Evolutionary conservation across 495 filamentous ascomycete genomes (phyloP), one percentile per base, ranked within the genome.

Genomic region (Aspergillus nidulans): DNA sequence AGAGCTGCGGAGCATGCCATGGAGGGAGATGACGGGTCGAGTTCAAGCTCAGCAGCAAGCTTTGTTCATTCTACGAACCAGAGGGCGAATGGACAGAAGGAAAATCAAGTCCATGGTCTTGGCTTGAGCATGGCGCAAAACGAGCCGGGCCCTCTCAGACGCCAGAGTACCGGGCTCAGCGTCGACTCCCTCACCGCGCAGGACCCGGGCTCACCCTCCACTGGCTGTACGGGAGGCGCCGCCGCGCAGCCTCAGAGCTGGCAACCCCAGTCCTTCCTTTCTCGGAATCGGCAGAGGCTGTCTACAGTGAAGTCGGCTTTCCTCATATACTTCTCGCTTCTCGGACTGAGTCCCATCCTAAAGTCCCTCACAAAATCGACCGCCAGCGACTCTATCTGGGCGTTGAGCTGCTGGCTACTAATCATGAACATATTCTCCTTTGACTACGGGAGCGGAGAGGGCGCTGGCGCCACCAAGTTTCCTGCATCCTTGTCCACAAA

Each of bases 401-500:
- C 94, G 15, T 86, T 98, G 77, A 91, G 88, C 58, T 90, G 85
- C 69, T 95, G 89, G 86, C 78, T 98, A 43, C 81, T 98, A 64
- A 81, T 89, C 54, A 91, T 96, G 72, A 97, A 98, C 70, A 88
- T 97, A 61, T 91, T 96, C 69, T 95, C 94, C 66, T 96, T 97
- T 67, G 94, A 98, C 73, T 97, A 97, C 63, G 87, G 91, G 23
- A 85, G 83, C 61, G 86, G 69, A 5, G 69, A 75, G 41, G 73
- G 75, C 64, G 70, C 71, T 24, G 69, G 69, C 61, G 71, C 68
- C 51, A 76, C 69, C 39, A 85, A 78, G 44, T 88, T 88, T 46
- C 92, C 92, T 1, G 91, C 95, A 45, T 88, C 89, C 9, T 77
- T 98, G 10, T 94, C 90, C 30, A 97, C 91, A 23, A 97, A 97